Evolutionary conservation across 176 grass and related monocot species (phyloP).

Genomic region (Paspalum vaginatum): DNA sequence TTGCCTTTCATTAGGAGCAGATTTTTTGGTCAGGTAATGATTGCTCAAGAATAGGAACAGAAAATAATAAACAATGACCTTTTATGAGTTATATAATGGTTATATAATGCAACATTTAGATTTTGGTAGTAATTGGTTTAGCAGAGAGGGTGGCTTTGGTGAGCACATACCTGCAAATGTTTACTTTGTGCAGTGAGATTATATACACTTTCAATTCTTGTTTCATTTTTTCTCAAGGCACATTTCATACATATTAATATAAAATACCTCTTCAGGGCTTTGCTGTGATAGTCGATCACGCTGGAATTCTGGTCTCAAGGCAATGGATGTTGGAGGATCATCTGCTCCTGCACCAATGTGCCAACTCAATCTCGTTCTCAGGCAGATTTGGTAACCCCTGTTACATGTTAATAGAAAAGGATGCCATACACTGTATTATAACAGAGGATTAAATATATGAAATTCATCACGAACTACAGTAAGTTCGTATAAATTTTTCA

Average conservation of each 20-base stretch:
- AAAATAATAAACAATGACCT: not conserved
- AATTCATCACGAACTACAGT: not conserved
- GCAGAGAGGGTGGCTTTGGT: not conserved
- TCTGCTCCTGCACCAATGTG: conserved; percentile 31
- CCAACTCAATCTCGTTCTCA: conserved; percentile 46
- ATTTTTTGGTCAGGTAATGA: conserved; percentile 16
- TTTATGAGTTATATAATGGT: not conserved
- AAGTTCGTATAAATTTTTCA: not conserved
- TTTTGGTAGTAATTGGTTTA: conserved; percentile 13
- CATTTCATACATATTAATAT: conserved; percentile 25
- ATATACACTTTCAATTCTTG: not conserved
- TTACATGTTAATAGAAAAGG: conserved; percentile 25
- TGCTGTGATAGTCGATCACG: conserved; percentile 55
- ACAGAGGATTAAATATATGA: not conserved
- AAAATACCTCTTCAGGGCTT: conserved; percentile 64
- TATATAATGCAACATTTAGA: conserved; percentile 2
- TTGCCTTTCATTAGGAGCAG: conserved; percentile 3
- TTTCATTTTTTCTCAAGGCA: not conserved
- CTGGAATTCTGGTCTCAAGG: conserved; percentile 59
- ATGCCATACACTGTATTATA: conserved; percentile 9
- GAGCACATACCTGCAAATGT: not conserved
- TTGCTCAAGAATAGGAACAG: not conserved
- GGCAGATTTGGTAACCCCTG: conserved; percentile 66
- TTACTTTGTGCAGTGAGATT: not conserved
- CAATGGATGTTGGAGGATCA: conserved; percentile 58